Evolutionary conservation across 2,329 filamentous ascomycete species (phyloP).

Genomic region (Arthroderma uncinatum): DNA sequence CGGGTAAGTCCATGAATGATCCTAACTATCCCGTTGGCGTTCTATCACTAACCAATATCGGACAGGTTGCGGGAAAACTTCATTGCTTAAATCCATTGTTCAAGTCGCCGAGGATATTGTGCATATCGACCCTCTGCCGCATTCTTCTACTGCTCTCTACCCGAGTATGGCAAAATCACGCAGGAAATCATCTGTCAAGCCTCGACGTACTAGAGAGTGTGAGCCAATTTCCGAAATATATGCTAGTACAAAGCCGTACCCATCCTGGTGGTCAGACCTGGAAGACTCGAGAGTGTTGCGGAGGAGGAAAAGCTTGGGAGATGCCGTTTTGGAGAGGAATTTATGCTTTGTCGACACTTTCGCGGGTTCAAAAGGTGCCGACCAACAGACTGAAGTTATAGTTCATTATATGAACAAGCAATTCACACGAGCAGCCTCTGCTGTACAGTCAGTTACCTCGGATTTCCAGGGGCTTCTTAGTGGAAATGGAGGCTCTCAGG

Average conservation of each 20-base stretch:
- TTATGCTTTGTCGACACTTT: slow-evolving; percentile 86
- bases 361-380: slow-evolving; percentile 39
- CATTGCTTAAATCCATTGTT: slow-evolving; percentile 76
- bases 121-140: slow-evolving; percentile 60
- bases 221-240: slow-evolving; percentile 53
- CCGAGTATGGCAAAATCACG: slow-evolving; percentile 10
- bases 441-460: slow-evolving; percentile 53
- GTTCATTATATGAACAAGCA: slow-evolving; percentile 63
- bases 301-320: slow-evolving; percentile 59
- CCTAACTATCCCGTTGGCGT: slow-evolving; percentile 1
- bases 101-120: slow-evolving; percentile 85
- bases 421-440: slow-evolving; percentile 51
- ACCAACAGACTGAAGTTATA: slow-evolving; percentile 48
- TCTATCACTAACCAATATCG: neutral
- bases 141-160: slow-evolving; percentile 16
- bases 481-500: slow-evolving; percentile 68
- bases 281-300: slow-evolving; percentile 52
- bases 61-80: slow-evolving; percentile 74
- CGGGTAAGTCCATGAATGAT: slow-evolving; percentile 42
- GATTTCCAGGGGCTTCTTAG: slow-evolving; percentile 70
- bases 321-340: slow-evolving; percentile 77
- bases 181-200: slow-evolving; percentile 9
- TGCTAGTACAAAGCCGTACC: slow-evolving; percentile 74
- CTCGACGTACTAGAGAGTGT: slow-evolving; percentile 13
- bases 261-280: slow-evolving; percentile 76